Percentiles rank a stretch among this genome's conserved stretches.
These are phyloP conservation scores for Ogataea degrootiae DNA, from an alignment of 805 yeast species.

Conservation along the genomic window DNA sequence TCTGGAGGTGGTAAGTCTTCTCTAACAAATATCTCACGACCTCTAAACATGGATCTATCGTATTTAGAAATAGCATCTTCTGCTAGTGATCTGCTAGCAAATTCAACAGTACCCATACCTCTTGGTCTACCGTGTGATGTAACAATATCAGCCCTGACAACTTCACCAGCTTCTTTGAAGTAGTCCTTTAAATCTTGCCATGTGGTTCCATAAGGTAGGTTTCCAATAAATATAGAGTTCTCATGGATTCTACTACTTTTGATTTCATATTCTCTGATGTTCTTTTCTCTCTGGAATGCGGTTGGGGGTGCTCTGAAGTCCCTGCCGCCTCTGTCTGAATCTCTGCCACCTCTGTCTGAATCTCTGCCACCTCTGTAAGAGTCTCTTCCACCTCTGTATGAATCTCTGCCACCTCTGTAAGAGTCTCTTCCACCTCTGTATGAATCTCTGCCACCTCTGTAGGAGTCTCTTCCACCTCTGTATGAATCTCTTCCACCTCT, in stretches of 20 bases:
- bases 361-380: constrained; percentile 19
- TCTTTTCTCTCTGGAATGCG: constrained; percentile 24
- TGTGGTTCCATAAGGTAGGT: constrained; percentile 61
- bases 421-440: constrained; percentile 20
- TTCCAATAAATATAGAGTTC: constrained; percentile 70
- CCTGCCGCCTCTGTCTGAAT: constrained; percentile 21
- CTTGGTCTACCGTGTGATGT: constrained; percentile 73
- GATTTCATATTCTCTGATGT: constrained; percentile 30
- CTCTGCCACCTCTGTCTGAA: constrained; percentile 26
- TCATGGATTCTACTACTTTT: constrained; percentile 54
- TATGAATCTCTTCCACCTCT: constrained; percentile 23
- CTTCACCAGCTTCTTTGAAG: constrained; percentile 58
- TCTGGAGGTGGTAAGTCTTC: constrained; percentile 85
- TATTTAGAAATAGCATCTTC: constrained; percentile 63
- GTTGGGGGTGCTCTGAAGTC: constrained; percentile 17
- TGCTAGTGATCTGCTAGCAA: constrained; percentile 58
- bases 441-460: constrained; percentile 18
- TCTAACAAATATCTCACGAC: constrained; percentile 82
- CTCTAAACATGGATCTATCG: constrained; percentile 60
- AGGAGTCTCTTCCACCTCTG: constrained; percentile 12
- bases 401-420: constrained; percentile 26
- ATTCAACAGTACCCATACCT: constrained; percentile 92
- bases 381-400: constrained; percentile 21
- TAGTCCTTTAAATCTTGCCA: constrained; percentile 55
- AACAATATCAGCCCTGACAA: constrained; percentile 79